Conservation (phyloP, 2,329 filamentous ascomycete species). For the Aspergillus melleus region DNA sequence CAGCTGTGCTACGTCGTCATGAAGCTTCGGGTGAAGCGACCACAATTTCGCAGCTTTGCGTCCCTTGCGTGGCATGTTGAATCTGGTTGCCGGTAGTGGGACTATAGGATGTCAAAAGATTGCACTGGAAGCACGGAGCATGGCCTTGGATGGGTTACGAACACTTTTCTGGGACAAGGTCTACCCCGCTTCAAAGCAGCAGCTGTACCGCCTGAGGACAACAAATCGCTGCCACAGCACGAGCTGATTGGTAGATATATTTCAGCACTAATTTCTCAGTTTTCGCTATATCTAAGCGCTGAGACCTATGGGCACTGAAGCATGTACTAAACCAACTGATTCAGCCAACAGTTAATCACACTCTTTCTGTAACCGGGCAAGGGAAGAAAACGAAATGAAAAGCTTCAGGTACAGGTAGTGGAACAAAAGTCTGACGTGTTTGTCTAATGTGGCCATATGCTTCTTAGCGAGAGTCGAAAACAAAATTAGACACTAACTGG, state of each 20-base stretch:
- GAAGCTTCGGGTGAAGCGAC: conserved; percentile 19
- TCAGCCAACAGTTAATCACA: too few relatives aligned
- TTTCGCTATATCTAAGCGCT: background rate
- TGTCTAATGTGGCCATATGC: too few relatives aligned
- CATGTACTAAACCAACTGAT: background rate
- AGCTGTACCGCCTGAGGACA: conserved; percentile 8
- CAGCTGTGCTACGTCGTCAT: conserved; percentile 16
- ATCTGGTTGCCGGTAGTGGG: conserved; percentile 3
- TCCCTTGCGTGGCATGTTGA: conserved; percentile 14
- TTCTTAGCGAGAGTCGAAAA: too few relatives aligned
- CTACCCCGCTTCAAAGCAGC: conserved; percentile 14
- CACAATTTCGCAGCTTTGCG: conserved; percentile 13
- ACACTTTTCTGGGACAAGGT: conserved; percentile 4
- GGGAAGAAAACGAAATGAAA: too few relatives aligned
- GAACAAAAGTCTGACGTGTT: too few relatives aligned
- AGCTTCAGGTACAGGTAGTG: too few relatives aligned
- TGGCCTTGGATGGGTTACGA: conserved; percentile 10
- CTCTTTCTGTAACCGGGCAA: too few relatives aligned
- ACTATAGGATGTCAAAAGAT: conserved; percentile 9
- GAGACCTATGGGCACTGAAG: background rate
- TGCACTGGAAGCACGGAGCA: conserved; percentile 12
- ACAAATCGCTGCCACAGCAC: conserved; percentile 9
- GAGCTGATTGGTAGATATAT: conserved; percentile 9
- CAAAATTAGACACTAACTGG: too few relatives aligned
- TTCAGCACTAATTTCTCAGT: background rate